Base-by-base conservation (phyloP, 202 grass and related monocot genomes). In the Panicum virgatum region DNA sequence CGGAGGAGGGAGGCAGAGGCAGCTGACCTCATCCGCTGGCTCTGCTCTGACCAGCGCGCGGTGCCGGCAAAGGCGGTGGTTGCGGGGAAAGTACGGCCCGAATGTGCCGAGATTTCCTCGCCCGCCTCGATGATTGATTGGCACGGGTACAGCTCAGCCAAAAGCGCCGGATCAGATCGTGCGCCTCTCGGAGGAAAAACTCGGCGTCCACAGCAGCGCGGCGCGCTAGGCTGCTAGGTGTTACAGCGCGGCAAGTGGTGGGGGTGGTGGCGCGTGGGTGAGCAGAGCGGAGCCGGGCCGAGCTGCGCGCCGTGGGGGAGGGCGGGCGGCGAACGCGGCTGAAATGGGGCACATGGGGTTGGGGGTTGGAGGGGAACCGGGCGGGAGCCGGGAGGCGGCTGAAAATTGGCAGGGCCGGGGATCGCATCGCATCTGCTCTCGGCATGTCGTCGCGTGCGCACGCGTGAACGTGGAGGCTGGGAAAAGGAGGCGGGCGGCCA, bases 81-180 rank as follows among this genome's bases (percentile, higher is more conserved):
- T 78, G 50, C 61, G 66, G 80, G 72, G 7, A 42, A 77, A 62
- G 36, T 25, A 77, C 63, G 64, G 7, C 76, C 62, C 48, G 66
- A 85, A 85, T 71, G 77, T 65, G 78, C 87, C 48, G n/a, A 62
- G 83, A 78, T 82, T 90, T 90, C 58, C 67, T 65, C 38, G 42
- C 54, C 53, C 26, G 75, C 57, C n/a, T 14, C 62, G 79, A 83
- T 71, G 86, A 86, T 77, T 84, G 75, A 56, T 83, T 69, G 68
- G 32, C 37, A 38, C 62, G 2, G 46, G 88, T 67, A 79, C 76
- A 89, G 77, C 72, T 84, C 77, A 80, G 53, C 8, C 62, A 44
- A 26, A 73, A 83, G 72, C 10, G 34, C 19, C 70, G 74, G 72
- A 92, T 86, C 86, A 72, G 80, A 86, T 75, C 74, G 86, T 76